Conservation (phyloP, 129 eudicot genomes). For the Smallanthus sonchifolius region DNA sequence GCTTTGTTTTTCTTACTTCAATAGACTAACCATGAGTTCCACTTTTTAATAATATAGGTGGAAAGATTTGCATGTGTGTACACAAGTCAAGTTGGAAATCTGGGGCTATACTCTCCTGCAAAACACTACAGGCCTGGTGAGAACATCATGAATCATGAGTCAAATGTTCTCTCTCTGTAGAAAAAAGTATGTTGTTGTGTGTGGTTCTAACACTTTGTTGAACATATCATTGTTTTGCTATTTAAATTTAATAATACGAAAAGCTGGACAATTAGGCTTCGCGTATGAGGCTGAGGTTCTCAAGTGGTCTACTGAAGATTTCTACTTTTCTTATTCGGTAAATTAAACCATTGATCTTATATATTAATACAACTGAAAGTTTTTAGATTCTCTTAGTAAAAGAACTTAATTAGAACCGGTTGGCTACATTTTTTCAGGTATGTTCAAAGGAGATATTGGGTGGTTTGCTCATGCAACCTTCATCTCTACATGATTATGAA, state of each 20-base stretch:
- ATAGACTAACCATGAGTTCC: too few species aligned
- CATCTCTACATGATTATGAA: constrained; percentile 60
- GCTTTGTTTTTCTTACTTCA: too few species aligned
- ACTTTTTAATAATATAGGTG: too few species aligned
- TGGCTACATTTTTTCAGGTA: constrained; percentile 41
- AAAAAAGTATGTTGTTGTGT: too few species aligned
- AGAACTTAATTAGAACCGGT: background rate
- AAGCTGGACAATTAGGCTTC: constrained; percentile 41
- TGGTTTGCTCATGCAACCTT: constrained; percentile 56
- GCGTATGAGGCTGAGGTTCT: constrained; percentile 61
- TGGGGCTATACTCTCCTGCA: too few species aligned
- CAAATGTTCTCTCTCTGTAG: too few species aligned
- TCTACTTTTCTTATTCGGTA: constrained; percentile 73
- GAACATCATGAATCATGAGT: too few species aligned
- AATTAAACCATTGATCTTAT: constrained; percentile 11
- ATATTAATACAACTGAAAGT: background rate
- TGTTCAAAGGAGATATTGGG: constrained; percentile 61
- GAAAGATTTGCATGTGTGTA: too few species aligned
- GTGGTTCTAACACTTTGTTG: too few species aligned
- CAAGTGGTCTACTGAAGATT: constrained; percentile 65
- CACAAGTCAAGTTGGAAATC: too few species aligned
- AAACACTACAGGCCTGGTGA: too few species aligned
- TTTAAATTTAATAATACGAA: constrained; percentile 43
- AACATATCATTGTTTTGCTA: too few species aligned
- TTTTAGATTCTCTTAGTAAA: background rate